phyloP scores from a whole-genome alignment of 179 eudicot species.

The Amaranthus tricolor region DNA sequence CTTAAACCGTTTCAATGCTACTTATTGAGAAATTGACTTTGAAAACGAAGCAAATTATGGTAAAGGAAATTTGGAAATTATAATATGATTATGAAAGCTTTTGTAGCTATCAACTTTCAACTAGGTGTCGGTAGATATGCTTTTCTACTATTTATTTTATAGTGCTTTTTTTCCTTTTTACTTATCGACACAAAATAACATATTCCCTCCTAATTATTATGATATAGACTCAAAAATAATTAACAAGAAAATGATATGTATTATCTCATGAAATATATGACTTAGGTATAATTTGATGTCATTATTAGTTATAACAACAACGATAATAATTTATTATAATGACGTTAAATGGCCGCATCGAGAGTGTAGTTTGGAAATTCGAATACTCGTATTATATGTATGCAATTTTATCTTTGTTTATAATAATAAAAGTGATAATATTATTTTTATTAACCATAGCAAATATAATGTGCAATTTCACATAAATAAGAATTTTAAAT shows the following conservation, averaged over 20 bases:
- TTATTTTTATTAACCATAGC: too few relatives aligned
- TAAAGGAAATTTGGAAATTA: background rate
- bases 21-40: background rate
- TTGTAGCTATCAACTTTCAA: slow-evolving; percentile 11
- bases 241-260: background rate
- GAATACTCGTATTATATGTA: too few relatives aligned
- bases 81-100: slow-evolving; percentile 2
- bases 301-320: too few relatives aligned
- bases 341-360: too few relatives aligned
- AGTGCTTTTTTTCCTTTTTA: background rate
- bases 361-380: too few relatives aligned
- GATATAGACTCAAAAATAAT: background rate
- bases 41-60: background rate
- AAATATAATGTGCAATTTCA: too few relatives aligned
- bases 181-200: background rate
- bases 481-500: too few relatives aligned
- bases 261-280: background rate
- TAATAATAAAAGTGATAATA: too few relatives aligned
- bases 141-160: background rate
- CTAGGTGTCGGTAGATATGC: slow-evolving; percentile 22
- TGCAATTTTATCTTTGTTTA: too few relatives aligned
- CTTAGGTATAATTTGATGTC: background rate
- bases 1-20: too few relatives aligned
- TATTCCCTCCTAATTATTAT: slow-evolving; percentile 5
- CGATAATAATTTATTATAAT: too few relatives aligned